Conservation (phyloP, 108 stramenopile genomes). For the Discostella stelligeroides region DNA sequence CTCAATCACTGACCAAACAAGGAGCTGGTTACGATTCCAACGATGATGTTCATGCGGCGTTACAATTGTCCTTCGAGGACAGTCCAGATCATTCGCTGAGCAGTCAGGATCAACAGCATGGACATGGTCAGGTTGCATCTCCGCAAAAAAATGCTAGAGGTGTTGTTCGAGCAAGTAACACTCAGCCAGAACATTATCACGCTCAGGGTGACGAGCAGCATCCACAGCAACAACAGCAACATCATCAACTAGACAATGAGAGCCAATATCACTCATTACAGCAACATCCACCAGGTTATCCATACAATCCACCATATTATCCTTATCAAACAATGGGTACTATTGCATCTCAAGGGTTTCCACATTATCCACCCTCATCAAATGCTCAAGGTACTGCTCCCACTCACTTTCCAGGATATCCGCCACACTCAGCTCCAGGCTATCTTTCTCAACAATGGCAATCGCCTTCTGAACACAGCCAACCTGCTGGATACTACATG, state of each 20-base stretch:
- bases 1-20: neutral
- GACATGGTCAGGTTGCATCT: neutral
- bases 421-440: conserved; percentile 4
- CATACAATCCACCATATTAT: conserved; percentile 18
- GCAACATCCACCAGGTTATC: conserved; percentile 9
- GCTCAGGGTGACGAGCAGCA: neutral
- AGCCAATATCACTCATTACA: neutral
- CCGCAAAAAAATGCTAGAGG: neutral
- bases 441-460: conserved; percentile 17
- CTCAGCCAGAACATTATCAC: neutral
- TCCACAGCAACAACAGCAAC: conserved; percentile 5
- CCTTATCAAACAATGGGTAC: conserved; percentile 25
- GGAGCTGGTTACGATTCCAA: conserved; percentile 25
- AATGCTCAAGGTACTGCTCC: conserved; percentile 5
- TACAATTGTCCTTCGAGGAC: conserved; percentile 43
- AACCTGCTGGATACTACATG: conserved; percentile 18
- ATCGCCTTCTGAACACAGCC: conserved; percentile 10
- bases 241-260: conserved; percentile 9
- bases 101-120: neutral
- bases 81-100: conserved; percentile 17
- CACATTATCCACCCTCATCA: conserved; percentile 3
- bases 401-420: conserved; percentile 9
- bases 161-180: neutral
- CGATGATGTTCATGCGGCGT: conserved; percentile 37
- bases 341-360: neutral